Evolutionary conservation across 306 rosid species (phyloP).

Genomic region (Fragaria vesca): DNA sequence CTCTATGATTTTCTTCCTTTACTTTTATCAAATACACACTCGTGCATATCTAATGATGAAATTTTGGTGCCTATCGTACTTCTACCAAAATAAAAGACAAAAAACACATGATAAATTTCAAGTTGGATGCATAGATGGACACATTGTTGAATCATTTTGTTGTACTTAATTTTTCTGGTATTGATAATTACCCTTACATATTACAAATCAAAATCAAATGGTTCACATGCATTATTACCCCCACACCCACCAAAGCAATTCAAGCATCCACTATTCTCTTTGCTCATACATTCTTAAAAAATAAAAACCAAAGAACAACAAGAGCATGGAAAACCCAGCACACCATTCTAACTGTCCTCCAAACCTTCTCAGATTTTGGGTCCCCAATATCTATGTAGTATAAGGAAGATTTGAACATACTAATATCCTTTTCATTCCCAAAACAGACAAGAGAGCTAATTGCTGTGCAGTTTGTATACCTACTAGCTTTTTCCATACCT

Average conservation of each 20-base stretch:
- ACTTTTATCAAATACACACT: neutral
- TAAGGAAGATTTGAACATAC: neutral
- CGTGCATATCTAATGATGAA: neutral
- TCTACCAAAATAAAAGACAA: too few relatives aligned
- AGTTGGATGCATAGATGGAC: neutral
- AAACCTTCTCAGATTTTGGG: neutral
- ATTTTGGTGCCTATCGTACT: neutral
- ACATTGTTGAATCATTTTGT: neutral
- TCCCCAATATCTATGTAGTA: neutral
- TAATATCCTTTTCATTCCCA: slow-evolving; percentile 7
- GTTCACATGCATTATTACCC: neutral
- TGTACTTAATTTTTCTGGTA: neutral
- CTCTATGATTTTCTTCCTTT: neutral
- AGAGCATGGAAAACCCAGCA: neutral
- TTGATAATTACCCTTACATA: neutral
- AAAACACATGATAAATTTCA: neutral
- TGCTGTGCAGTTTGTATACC: neutral
- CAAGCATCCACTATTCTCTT: neutral
- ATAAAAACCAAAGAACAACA: neutral
- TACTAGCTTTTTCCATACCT: neutral
- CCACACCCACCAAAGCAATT: neutral
- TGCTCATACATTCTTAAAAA: neutral
- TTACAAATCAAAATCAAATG: neutral
- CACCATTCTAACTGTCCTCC: neutral
- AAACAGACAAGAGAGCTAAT: neutral